These are phyloP conservation scores for Mrakia hoshinonis DNA, from an alignment of 768 basidiomycete species.

Conservation along the genomic window DNA sequence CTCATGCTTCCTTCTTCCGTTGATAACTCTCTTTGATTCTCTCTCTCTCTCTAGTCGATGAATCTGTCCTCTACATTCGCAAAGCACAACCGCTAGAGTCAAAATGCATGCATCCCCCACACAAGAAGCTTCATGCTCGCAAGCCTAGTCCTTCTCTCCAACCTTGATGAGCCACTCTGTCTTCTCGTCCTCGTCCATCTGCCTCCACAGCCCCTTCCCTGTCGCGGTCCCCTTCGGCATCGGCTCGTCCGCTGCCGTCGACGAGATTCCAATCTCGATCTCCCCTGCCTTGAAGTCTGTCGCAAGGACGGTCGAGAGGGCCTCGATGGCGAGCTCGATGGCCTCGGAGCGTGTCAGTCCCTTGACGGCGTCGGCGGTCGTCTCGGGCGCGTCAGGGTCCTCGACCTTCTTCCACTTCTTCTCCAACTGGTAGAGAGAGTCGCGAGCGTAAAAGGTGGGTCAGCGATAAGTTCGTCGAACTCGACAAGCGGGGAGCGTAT, in stretches of 20 bases:
- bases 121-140: too few relatives aligned
- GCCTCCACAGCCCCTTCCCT: conserved; percentile 39
- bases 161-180: conserved; percentile 43
- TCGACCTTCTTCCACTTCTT: conserved; percentile 98
- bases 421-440: conserved; percentile 50
- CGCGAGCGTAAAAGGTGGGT: background rate
- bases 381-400: conserved; percentile 48
- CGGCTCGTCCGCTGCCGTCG: conserved; percentile 40
- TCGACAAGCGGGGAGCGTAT: background rate
- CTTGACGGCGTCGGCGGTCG: conserved; percentile 39
- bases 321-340: conserved; percentile 94
- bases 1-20: too few relatives aligned
- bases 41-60: too few relatives aligned
- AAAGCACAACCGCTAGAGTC: too few relatives aligned
- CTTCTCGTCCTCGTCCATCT: conserved; percentile 43
- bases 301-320: conserved; percentile 84
- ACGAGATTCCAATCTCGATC: conserved; percentile 92
- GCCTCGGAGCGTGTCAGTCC: conserved; percentile 65
- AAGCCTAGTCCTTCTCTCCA: conserved; percentile 43
- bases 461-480: conserved; percentile 17
- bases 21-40: too few relatives aligned
- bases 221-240: conserved; percentile 21
- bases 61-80: too few relatives aligned
- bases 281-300: conserved; percentile 94
- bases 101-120: too few relatives aligned